Evolutionary conservation across 1,139 yeast genomes (phyloP), one percentile per base, ranked within the genome.

Genomic region (Blastobotrys indianensis): DNA sequence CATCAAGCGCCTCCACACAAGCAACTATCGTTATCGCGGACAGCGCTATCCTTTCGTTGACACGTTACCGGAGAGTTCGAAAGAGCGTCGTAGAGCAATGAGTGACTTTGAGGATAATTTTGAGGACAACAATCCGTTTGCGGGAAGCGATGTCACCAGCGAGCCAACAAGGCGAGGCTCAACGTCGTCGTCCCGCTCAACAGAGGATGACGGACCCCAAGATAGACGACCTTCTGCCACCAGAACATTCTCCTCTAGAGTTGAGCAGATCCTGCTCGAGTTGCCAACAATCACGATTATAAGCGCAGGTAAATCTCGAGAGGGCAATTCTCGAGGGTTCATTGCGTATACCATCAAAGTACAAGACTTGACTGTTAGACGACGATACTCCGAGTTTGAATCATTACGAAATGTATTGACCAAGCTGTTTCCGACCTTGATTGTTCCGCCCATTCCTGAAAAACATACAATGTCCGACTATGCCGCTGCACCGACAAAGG

Each of bases 361-460:
- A 36, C 80, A 53, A 35, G 81, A 79, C 42, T 61, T 75, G 11
- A 74, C 77, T 31, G 90, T 90, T 1, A 72, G 90, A 47, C 73
- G 98, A 55, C 70, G 98, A 37, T 92, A 92, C 65, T 85, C 95
- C 42, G 98, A 92, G 62, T 92, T 92, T 63, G 97, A 87, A 58
- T 78, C 85, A 47, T 73, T 92, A 36, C 69, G 97, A 47, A 80
- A 75, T 33, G 76, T 82, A 2, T 72, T 92, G 23, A 71, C 80
- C 5, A 80, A 80, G 59, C 68, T 86, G 32, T 88, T 85, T 60
- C 97, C 98, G 1, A 79, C 94, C 39, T 66, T 81, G 11, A 74
- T 92, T 4, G 77, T 92, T 4, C 98, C 98, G 1, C 96, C 97
- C 0, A 87, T 94, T 32, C 98, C 98, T 0, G 96, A 90, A 53